A percentile compares a stretch with the other conserved stretches of the same genome.
Evolutionary conservation across 768 basidiomycete species (phyloP).

Genomic region (Boletus sp.): DNA sequence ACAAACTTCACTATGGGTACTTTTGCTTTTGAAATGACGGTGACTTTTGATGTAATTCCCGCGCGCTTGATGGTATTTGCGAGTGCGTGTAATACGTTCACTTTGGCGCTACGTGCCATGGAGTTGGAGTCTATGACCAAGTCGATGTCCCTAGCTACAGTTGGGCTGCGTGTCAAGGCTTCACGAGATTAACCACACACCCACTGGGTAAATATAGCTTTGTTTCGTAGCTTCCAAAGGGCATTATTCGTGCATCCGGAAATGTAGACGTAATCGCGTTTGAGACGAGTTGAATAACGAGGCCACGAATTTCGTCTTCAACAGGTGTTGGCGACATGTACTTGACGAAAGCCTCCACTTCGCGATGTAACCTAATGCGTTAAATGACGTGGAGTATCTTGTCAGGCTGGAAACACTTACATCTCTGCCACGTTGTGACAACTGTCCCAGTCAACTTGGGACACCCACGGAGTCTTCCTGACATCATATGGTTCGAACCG

Average conservation of each 20-base stretch:
- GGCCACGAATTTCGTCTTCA: constrained; percentile 82
- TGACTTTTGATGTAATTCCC: constrained; percentile 73
- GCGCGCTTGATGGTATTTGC: constrained; percentile 74
- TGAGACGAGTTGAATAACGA: constrained; percentile 68
- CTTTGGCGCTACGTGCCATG: constrained; percentile 70
- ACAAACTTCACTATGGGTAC: constrained; percentile 97
- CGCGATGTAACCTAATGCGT: constrained; percentile 67
- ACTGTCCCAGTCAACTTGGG: constrained; percentile 63
- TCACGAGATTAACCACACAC: constrained; percentile 43
- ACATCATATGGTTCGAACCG: constrained; percentile 49
- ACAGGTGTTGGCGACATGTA: constrained; percentile 85
- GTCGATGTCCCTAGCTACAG: constrained; percentile 78
- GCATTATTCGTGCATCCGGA: constrained; percentile 74
- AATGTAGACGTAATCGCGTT: constrained; percentile 61
- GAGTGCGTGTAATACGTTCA: constrained; percentile 68
- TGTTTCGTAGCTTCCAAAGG: constrained; percentile 93
- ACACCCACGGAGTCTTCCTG: constrained; percentile 67
- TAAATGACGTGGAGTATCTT: constrained; percentile 3
- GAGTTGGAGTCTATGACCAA: constrained; percentile 79
- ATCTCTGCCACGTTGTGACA: constrained; percentile 81
- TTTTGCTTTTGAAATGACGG: constrained; percentile 88
- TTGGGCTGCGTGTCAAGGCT: constrained; percentile 8
- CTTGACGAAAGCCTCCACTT: constrained; percentile 78
- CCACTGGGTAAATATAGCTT: constrained; percentile 90
- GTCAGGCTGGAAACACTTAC: constrained; percentile 42